Evolutionary conservation across 2,329 filamentous ascomycete species (phyloP).

Genomic region (Apiospora marii): DNA sequence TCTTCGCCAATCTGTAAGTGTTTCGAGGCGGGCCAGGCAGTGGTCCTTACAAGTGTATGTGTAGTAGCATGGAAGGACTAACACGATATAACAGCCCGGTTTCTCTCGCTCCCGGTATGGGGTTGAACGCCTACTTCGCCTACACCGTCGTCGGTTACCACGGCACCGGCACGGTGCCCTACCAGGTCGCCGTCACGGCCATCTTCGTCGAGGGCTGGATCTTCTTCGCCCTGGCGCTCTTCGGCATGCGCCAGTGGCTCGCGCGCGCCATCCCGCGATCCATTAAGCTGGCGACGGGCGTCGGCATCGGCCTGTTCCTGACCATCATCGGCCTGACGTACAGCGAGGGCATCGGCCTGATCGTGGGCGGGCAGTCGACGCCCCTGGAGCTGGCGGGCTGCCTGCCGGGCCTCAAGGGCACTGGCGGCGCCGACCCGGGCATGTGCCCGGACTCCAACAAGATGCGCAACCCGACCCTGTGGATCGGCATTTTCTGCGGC

Average conservation of each 20-base stretch:
- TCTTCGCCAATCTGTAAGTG: constrained; percentile 76
- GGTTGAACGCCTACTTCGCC: constrained; percentile 87
- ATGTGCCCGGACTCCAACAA: constrained; percentile 70
- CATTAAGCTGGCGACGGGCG: constrained; percentile 87
- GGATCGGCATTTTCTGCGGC: constrained; percentile 88
- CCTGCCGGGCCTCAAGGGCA: constrained; percentile 41
- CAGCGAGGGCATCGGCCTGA: constrained; percentile 80
- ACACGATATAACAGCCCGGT: constrained; percentile 58
- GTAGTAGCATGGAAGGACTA: not conserved
- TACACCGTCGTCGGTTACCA: constrained; percentile 78
- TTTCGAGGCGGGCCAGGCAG: too few species aligned
- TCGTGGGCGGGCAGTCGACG: constrained; percentile 72
- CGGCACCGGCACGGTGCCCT: constrained; percentile 77
- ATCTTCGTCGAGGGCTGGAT: constrained; percentile 90
- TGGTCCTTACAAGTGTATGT: too few species aligned
- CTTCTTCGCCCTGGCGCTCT: constrained; percentile 79
- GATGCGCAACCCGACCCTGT: constrained; percentile 86
- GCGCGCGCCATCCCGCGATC: constrained; percentile 82
- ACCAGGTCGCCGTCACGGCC: constrained; percentile 79
- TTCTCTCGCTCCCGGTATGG: constrained; percentile 77
- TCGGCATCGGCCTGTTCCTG: constrained; percentile 85
- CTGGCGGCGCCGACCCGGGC: constrained; percentile 51
- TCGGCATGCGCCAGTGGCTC: constrained; percentile 88
- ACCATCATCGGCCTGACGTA: constrained; percentile 81
- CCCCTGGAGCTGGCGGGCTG: constrained; percentile 82